Conservation (phyloP, 345 rosid genomes). For the Bretschneidera sinensis region DNA sequence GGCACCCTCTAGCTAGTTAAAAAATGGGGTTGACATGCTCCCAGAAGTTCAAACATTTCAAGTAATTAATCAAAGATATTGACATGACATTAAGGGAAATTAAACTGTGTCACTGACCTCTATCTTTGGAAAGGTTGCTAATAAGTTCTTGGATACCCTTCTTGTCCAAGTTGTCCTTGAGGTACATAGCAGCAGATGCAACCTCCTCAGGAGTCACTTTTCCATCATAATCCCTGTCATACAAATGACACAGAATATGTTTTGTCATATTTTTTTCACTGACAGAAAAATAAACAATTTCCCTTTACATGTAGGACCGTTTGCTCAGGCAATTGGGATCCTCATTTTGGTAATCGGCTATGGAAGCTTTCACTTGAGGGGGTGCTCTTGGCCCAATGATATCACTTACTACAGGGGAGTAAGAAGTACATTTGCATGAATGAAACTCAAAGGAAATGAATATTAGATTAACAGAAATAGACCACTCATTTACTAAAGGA, state of each 20-base stretch:
- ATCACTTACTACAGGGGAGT: too few relatives aligned
- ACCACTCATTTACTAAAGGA: not conserved
- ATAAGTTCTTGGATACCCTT: conserved; percentile 92
- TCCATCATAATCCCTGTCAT: conserved; percentile 82
- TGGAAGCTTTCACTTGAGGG: too few relatives aligned
- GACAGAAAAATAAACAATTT: too few relatives aligned
- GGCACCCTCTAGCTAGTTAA: too few relatives aligned
- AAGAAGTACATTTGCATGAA: too few relatives aligned
- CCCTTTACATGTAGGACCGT: too few relatives aligned
- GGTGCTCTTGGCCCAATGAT: too few relatives aligned
- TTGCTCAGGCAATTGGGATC: too few relatives aligned
- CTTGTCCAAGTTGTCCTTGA: conserved; percentile 78
- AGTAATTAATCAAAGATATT: not conserved
- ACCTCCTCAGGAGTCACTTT: conserved; percentile 96
- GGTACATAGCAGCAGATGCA: conserved; percentile 78
- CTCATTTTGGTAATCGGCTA: too few relatives aligned
- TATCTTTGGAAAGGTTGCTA: conserved; percentile 80
- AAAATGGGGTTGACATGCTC: not conserved
- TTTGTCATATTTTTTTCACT: too few relatives aligned
- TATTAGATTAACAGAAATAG: too few relatives aligned
- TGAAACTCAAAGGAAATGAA: too few relatives aligned
- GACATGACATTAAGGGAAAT: not conserved
- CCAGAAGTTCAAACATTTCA: not conserved
- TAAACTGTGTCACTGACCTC: conserved; percentile 46
- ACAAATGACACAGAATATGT: conserved; percentile 19